Percentiles rank a stretch among this genome's conserved stretches.
Evolutionary conservation across 2,329 filamentous ascomycete species (phyloP).

Genomic region (Camptophora hylomeconis): DNA sequence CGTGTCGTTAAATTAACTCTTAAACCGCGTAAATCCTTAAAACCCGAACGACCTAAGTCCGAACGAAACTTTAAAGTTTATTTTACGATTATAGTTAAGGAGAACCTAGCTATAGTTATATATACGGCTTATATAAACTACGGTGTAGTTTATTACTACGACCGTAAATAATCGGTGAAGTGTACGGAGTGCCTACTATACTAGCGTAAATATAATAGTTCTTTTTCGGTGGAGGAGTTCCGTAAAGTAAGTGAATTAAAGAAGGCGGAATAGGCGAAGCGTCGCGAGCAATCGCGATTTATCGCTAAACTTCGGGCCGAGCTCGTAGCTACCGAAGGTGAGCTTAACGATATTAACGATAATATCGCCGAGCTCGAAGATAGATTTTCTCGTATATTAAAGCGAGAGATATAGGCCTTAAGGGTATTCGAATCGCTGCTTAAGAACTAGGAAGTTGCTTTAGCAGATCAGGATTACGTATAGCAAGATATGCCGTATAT

Average conservation of each 20-base stretch:
- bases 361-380: conserved; percentile 1
- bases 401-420: conserved; percentile 3
- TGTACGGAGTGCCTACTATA: conserved; percentile 1
- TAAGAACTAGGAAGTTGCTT: neutral
- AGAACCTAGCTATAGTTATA: conserved; percentile 1
- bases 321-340: neutral
- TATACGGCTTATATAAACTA: conserved; percentile 1
- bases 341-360: neutral
- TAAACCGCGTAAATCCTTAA: neutral
- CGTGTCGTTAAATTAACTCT: neutral
- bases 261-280: conserved; percentile 1
- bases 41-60: neutral
- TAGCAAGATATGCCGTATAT: neutral
- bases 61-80: neutral
- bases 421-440: neutral
- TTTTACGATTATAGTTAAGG: neutral
- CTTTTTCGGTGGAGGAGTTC: conserved; percentile 4
- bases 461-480: neutral
- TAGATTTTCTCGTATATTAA: neutral
- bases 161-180: conserved; percentile 1
- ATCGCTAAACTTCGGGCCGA: conserved; percentile 1
- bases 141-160: conserved; percentile 1
- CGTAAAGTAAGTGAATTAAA: conserved; percentile 1
- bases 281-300: neutral
- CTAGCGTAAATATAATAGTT: conserved; percentile 1